Base-by-base conservation (phyloP, 495 filamentous ascomycete species). In the Beverwykella pulmonaria region DNA sequence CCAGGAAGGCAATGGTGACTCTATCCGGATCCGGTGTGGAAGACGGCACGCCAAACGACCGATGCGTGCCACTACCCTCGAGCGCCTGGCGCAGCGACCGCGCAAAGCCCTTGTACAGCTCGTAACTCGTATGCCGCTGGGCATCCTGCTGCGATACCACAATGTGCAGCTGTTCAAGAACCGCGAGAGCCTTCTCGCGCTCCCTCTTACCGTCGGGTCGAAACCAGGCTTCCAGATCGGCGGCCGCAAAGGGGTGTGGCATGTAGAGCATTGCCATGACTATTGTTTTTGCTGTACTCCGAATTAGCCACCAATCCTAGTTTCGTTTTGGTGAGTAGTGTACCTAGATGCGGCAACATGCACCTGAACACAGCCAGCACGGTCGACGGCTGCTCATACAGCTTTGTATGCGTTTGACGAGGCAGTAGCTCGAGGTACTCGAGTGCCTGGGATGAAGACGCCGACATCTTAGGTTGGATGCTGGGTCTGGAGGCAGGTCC, bases 321-420 rank as follows among this genome's bases (percentile, higher is more conserved):
- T 0, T 34, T 23, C 53, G 44, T 22, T 52, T 17, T 20, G 12
- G 22, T 29, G 39, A 52, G 52, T 20, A 49, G 71, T 81, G 71
- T 83, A 93, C 92, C 92, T 57, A 97, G 78, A 63, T 93, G 90
- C 64, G 95, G 90, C 60, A 98, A 84, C 92, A 98, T 97, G 79
- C 94, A 92, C 68, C 95, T 86, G 77, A 97, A 98, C 69, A 98
- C 93, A 55, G 94, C 95, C 46, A 98, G 87, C 27, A 92, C 89
- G 4, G 95, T 96, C 8, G 92, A 96, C 14, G 94, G 94, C 82
- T 97, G 92, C 80, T 92, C 90, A 82, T 98, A 98, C 9, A 98
- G 82, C 77, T 89, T 88, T 68, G 83, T 83, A 75, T 97, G 96
- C 23, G 88, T 91, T n/a, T 88, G 92, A 55, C 90, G 91, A 27